Evolutionary conservation across 768 basidiomycete species (phyloP), one percentile per base, ranked within the genome.

Genomic region (Tephrocybe sp.): DNA sequence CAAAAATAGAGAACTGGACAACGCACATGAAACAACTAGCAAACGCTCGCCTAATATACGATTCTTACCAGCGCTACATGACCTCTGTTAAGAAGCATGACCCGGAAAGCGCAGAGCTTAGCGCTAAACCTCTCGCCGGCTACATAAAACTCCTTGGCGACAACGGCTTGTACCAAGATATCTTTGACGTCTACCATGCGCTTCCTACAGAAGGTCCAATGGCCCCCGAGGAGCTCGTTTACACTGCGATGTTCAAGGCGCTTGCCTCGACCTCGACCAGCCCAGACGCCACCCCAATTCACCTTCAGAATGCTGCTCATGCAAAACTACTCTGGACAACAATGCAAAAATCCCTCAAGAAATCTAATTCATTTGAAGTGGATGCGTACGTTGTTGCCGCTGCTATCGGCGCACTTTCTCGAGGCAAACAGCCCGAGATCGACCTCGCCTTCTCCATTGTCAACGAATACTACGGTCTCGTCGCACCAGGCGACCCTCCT

Each of bases 141-240:
- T 93, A 91, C 63, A 78, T 93, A 40, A 78, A 75, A 48, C 76
- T 90, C 33, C 78, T 93, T 6, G 85, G 81, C 45, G 74, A 75
- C 30, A 76, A 80, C 6, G 77, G 78, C 12, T 67, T 77, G 9
- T 78, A 84, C 51, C 83, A 89, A 55, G 79, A 79, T 50, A 77
- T 90, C 14, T 88, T 90, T 57, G 88, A 91, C 53, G 80, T 92
- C 43, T 92, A 84, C 68, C 80, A 88, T 56, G 74, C 74, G 12
- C 67, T 93, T 64, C 83, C 85, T 48, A 61, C 74, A n/a, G 75
- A 80, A 3, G 88, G 88, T 7, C 79, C 78, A 3, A 61, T 84
- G n/a, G 73, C 81, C 0, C 81, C 90, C 3, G 73, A 85, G 57
- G 73, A 74, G 45, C 74, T 76, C 56, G 71, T 88, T 20, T 91